A percentile compares a stretch with the other conserved stretches of the same genome.
These are phyloP conservation scores for Escovopsis sp. DNA, from an alignment of 2,329 filamentous ascomycete genomes.

Conservation along the genomic window DNA sequence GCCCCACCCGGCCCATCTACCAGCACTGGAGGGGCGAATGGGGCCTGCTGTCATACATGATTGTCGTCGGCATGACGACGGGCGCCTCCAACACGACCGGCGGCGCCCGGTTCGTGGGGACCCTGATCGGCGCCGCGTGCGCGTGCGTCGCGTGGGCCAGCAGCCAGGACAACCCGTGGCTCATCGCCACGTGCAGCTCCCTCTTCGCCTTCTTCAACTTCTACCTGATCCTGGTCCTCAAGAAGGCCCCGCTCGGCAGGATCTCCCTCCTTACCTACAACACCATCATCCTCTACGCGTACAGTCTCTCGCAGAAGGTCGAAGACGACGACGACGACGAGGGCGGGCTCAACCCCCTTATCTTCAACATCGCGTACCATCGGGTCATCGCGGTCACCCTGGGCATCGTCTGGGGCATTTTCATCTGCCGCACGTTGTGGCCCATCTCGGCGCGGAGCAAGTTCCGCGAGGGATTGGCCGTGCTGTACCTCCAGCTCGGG, in stretches of 20 bases:
- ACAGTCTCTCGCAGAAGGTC: conserved; percentile 69
- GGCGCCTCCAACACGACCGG: conserved; percentile 91
- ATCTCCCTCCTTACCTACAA: conserved; percentile 96
- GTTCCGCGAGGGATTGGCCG: conserved; percentile 73
- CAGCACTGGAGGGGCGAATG: conserved; percentile 87
- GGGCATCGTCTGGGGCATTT: conserved; percentile 82
- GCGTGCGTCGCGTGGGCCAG: conserved; percentile 67
- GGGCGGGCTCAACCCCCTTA: conserved; percentile 67
- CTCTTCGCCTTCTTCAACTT: conserved; percentile 70
- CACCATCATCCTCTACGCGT: conserved; percentile 84
- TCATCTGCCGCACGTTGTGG: conserved; percentile 82
- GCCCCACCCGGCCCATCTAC: conserved; percentile 63
- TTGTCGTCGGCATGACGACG: conserved; percentile 95
- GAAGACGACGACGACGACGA: conserved; percentile 77
- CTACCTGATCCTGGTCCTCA: conserved; percentile 72
- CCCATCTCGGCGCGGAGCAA: conserved; percentile 81
- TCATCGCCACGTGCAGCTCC: conserved; percentile 70
- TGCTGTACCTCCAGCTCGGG: conserved; percentile 90
- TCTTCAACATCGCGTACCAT: conserved; percentile 76
- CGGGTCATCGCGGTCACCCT: conserved; percentile 73
- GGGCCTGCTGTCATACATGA: conserved; percentile 93
- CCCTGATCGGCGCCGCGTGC: conserved; percentile 61
- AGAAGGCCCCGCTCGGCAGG: conserved; percentile 77
- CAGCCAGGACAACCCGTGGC: conserved; percentile 55
- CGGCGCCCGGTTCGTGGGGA: conserved; percentile 72